Conservation (phyloP, 1,139 yeast species). For the Citeromyces hawaiiensis region DNA sequence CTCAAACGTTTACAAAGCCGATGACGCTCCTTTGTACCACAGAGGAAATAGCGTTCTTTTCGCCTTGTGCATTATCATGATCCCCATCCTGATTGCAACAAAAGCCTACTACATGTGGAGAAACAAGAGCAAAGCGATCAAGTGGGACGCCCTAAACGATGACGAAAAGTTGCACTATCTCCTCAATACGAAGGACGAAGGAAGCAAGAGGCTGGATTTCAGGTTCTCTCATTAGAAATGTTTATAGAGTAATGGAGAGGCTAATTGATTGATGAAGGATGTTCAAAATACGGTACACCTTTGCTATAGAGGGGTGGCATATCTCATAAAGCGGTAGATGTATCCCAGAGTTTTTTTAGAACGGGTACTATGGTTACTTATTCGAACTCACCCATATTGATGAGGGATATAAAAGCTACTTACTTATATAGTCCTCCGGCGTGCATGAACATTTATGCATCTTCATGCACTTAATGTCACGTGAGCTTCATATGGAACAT, state of each 20-base stretch:
- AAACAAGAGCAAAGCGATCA: conserved; percentile 27
- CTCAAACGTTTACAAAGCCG: conserved; percentile 39
- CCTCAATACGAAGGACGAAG: conserved; percentile 28
- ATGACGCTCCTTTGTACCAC: conserved; percentile 45
- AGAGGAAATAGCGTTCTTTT: conserved; percentile 37
- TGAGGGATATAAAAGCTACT: no score
- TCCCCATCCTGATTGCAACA: conserved; percentile 14
- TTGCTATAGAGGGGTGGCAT: no score
- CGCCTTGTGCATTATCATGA: conserved; percentile 19
- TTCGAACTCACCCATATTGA: no score
- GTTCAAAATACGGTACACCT: no score
- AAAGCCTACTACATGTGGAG: conserved; percentile 30
- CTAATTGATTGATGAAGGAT: no score
- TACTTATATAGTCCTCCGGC: no score
- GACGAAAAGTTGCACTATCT: conserved; percentile 35
- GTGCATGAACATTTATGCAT: no score
- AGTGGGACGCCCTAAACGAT: conserved; percentile 32
- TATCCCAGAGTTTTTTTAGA: no score
- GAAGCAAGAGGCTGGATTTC: conserved; percentile 45
- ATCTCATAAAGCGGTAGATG: no score
- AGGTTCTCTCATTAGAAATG: conserved; percentile 10
- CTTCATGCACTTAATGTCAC: no score
- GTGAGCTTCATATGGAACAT: no score
- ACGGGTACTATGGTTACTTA: no score
- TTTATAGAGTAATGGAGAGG: neutral